These are phyloP conservation scores for Oleoguttula mirabilis DNA, from an alignment of 495 filamentous ascomycete genomes.

Conservation along the genomic window DNA sequence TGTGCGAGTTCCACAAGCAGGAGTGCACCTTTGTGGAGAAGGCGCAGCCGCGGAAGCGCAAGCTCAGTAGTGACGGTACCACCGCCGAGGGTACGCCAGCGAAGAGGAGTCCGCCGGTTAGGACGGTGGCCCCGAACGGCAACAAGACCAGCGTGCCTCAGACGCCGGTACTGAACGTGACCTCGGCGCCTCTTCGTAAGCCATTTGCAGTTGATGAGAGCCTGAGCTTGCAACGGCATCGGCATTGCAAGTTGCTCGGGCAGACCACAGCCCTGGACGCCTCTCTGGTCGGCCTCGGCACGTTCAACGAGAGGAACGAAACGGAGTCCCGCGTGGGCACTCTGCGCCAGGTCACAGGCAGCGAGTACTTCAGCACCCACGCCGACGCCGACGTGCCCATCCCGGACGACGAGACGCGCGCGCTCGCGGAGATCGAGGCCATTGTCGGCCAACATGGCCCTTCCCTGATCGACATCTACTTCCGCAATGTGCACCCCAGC, in stretches of 20 bases:
- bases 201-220: conserved; percentile 27
- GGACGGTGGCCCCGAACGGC: neutral
- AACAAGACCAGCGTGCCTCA: neutral
- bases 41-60: conserved; percentile 41
- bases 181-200: conserved; percentile 7
- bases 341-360: conserved; percentile 66
- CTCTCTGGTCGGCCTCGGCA: conserved; percentile 56
- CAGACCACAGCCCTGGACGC: conserved; percentile 58
- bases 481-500: conserved; percentile 73
- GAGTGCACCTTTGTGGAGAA: conserved; percentile 38
- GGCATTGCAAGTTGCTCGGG: conserved; percentile 33
- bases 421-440: conserved; percentile 68
- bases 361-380: conserved; percentile 75
- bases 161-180: neutral
- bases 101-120: conserved; percentile 6
- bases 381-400: conserved; percentile 52
- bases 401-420: conserved; percentile 48
- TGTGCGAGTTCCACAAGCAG: conserved; percentile 40
- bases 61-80: conserved; percentile 22
- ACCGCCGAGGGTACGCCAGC: neutral
- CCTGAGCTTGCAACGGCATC: conserved; percentile 29
- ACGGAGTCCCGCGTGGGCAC: conserved; percentile 53
- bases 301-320: conserved; percentile 61
- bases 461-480: conserved; percentile 75
- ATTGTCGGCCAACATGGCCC: conserved; percentile 72